Conservation (phyloP, 257 asterid genomes). For the Solanum sejunctum region DNA sequence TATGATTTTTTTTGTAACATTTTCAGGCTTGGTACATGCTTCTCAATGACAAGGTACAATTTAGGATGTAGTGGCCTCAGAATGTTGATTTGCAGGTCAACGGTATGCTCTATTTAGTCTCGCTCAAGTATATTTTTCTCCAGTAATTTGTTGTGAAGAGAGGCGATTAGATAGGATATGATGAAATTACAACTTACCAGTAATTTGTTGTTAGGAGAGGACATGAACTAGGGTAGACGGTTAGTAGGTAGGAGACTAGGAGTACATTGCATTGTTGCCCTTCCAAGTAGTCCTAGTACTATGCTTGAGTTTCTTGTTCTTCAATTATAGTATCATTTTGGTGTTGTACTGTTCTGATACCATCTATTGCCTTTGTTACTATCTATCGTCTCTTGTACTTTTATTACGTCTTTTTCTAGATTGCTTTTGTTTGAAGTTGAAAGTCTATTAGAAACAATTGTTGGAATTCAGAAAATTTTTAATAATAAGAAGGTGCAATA, state of each 20-base stretch:
- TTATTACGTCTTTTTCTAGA: too few species aligned
- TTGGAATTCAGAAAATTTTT: too few species aligned
- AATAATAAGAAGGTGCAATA: too few species aligned
- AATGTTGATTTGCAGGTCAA: conserved; percentile 76
- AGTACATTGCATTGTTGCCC: neutral
- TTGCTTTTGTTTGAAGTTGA: too few species aligned
- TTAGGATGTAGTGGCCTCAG: conserved; percentile 94
- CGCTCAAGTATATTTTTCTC: neutral
- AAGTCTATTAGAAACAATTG: too few species aligned
- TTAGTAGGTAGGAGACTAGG: neutral
- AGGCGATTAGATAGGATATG: neutral
- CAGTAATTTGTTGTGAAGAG: neutral
- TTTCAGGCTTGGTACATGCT: conserved; percentile 89
- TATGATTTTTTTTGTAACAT: neutral
- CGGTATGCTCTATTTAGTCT: conserved; percentile 33
- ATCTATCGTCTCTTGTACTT: too few species aligned
- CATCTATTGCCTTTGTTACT: too few species aligned
- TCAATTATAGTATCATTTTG: neutral
- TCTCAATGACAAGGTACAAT: conserved; percentile 75
- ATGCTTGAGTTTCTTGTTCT: neutral
- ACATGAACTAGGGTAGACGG: neutral
- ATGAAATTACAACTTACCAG: neutral
- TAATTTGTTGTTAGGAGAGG: neutral
- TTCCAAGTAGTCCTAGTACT: neutral
- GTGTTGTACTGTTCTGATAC: neutral